phyloP scores from a whole-genome alignment of 768 basidiomycete genomes.

The Boletus sensibilis region DNA sequence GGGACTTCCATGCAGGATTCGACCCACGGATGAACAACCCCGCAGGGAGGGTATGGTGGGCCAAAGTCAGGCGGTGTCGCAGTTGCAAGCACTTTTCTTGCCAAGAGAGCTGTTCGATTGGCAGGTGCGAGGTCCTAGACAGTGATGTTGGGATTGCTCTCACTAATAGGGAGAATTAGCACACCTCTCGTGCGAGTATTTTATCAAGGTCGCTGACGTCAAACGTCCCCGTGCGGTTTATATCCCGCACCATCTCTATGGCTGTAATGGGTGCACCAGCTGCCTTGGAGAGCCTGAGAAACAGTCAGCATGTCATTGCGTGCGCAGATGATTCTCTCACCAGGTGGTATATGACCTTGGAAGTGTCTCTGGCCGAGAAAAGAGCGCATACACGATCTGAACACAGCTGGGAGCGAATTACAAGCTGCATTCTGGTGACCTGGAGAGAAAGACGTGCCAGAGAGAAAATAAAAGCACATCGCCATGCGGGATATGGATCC shows the following conservation, averaged over 20 bases:
- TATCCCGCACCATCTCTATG: constrained; percentile 57
- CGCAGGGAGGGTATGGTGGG: constrained; percentile 57
- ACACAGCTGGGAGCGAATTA: constrained; percentile 51
- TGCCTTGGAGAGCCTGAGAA: constrained; percentile 68
- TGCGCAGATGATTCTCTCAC: constrained; percentile 38
- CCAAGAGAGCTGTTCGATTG: constrained; percentile 50
- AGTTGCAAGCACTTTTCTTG: constrained; percentile 39
- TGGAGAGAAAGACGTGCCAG: constrained; percentile 44
- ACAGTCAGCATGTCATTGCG: not conserved
- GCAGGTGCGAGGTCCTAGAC: constrained; percentile 52
- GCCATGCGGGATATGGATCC: constrained; percentile 76
- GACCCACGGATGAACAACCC: constrained; percentile 73
- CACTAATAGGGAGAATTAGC: constrained; percentile 8
- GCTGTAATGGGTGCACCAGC: constrained; percentile 59
- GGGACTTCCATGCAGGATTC: constrained; percentile 49
- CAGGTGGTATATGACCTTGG: constrained; percentile 74
- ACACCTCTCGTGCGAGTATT: constrained; percentile 49
- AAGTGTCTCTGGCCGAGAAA: constrained; percentile 80
- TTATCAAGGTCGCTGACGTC: constrained; percentile 56
- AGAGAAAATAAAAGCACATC: constrained; percentile 79
- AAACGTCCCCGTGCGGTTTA: constrained; percentile 58
- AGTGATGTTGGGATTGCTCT: not conserved
- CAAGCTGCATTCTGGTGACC: not conserved
- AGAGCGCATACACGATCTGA: constrained; percentile 81
- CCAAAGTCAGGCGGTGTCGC: constrained; percentile 43